Conservation (phyloP, 805 yeast genomes). For the Tetrapisispora taiwanensis region DNA sequence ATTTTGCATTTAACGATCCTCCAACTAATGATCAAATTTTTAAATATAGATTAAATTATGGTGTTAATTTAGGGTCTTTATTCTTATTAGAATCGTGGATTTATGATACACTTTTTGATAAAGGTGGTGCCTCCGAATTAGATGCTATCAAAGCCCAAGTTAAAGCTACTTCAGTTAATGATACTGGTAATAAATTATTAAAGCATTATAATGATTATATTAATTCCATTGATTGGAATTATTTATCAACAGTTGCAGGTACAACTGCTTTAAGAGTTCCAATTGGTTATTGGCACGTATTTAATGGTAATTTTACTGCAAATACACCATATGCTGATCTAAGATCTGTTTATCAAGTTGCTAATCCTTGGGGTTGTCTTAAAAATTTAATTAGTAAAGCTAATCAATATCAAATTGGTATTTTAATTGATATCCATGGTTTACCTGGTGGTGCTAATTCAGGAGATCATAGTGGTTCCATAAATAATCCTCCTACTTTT, state of each 20-base stretch:
- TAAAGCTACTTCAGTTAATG: slow-evolving; percentile 41
- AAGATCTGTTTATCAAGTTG: slow-evolving; percentile 49
- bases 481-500: slow-evolving; percentile 16
- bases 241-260: slow-evolving; percentile 48
- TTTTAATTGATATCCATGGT: slow-evolving; percentile 78
- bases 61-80: slow-evolving; percentile 76
- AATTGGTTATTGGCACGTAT: slow-evolving; percentile 84
- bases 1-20: background rate
- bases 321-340: slow-evolving; percentile 55
- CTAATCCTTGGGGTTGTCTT: slow-evolving; percentile 53
- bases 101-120: slow-evolving; percentile 49
- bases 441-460: slow-evolving; percentile 89
- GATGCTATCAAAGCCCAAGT: slow-evolving; percentile 53
- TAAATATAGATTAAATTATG: slow-evolving; percentile 56
- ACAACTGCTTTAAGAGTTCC: slow-evolving; percentile 83
- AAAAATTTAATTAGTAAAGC: slow-evolving; percentile 54
- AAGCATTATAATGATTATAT: slow-evolving; percentile 58
- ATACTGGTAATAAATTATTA: slow-evolving; percentile 44
- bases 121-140: slow-evolving; percentile 56
- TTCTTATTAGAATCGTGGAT: slow-evolving; percentile 80
- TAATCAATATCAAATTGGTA: slow-evolving; percentile 49
- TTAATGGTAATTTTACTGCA: slow-evolving; percentile 42
- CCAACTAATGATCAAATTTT: slow-evolving; percentile 37
- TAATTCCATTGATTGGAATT: slow-evolving; percentile 66
- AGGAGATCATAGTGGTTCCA: slow-evolving; percentile 74